Evolutionary conservation across 306 rosid genomes (phyloP).

Genomic region (Cicer yamashitae): DNA sequence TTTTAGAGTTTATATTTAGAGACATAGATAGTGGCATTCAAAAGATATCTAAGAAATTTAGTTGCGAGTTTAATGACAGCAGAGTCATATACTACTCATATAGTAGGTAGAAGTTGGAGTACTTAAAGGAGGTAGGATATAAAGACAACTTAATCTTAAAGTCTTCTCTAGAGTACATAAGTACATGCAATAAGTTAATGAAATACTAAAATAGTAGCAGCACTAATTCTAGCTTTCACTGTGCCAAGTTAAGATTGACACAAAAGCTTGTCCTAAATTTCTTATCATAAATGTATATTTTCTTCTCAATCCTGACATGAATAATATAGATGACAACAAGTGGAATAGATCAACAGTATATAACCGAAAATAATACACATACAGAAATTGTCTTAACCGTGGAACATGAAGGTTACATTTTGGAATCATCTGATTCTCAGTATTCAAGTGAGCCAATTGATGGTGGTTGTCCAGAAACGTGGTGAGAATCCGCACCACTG

Average conservation of each 20-base stretch:
- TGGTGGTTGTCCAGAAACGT: slow-evolving; percentile 73
- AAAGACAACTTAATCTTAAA: slow-evolving; percentile 32
- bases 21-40: too few species aligned
- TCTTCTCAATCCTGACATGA: slow-evolving; percentile 38
- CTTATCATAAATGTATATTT: slow-evolving; percentile 39
- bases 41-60: neutral
- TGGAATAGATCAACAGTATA: slow-evolving; percentile 31
- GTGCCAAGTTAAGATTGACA: slow-evolving; percentile 44
- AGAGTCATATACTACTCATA: neutral
- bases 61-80: neutral
- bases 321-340: slow-evolving; percentile 14
- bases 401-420: slow-evolving; percentile 40
- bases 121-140: slow-evolving; percentile 22
- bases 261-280: slow-evolving; percentile 48
- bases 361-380: slow-evolving; percentile 32
- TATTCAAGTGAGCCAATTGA: slow-evolving; percentile 73
- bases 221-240: slow-evolving; percentile 44
- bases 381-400: slow-evolving; percentile 31
- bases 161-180: slow-evolving; percentile 43
- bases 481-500: slow-evolving; percentile 57
- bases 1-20: too few species aligned
- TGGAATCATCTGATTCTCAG: slow-evolving; percentile 45
- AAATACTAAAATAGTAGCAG: slow-evolving; percentile 46
- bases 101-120: neutral
- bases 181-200: slow-evolving; percentile 45